phyloP scores from a whole-genome alignment of 2,329 filamentous ascomycete species.

The Hypoxylon sp. region DNA sequence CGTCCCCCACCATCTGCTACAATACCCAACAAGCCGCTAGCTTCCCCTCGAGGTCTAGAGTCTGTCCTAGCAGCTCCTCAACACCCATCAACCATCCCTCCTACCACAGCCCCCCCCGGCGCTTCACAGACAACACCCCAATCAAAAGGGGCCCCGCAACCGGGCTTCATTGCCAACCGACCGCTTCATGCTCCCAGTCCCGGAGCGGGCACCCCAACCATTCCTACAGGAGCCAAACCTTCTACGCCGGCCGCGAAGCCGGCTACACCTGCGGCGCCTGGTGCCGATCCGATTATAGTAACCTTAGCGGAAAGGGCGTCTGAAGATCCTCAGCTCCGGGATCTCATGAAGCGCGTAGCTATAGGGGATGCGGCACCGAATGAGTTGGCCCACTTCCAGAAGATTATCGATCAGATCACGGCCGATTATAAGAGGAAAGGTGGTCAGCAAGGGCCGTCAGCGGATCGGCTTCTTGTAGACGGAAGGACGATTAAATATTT shows the following conservation, averaged over 20 bases:
- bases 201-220: constrained; percentile 35
- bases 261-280: constrained; percentile 53
- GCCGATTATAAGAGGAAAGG: constrained; percentile 69
- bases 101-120: constrained; percentile 23
- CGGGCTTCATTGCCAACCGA: constrained; percentile 47
- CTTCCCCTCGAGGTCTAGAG: constrained; percentile 52
- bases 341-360: constrained; percentile 87
- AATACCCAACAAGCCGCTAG: constrained; percentile 37
- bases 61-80: constrained; percentile 55
- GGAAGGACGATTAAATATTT: constrained; percentile 72
- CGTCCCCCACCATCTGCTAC: constrained; percentile 33
- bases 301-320: constrained; percentile 83
- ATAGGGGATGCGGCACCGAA: constrained; percentile 79
- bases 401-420: constrained; percentile 85
- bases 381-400: constrained; percentile 82
- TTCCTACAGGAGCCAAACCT: constrained; percentile 47
- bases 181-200: constrained; percentile 49
- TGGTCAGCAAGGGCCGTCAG: constrained; percentile 66
- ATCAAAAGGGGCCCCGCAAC: constrained; percentile 48
- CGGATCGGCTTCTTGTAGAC: constrained; percentile 69
- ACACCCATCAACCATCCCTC: constrained; percentile 47
- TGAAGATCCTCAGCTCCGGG: constrained; percentile 78
- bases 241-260: constrained; percentile 42
- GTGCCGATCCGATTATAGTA: constrained; percentile 83
- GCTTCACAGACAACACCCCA: constrained; percentile 53